Evolutionary conservation across 352 stramenopile genomes (phyloP), one percentile per base, ranked within the genome.

Genomic region (Globisporangium paroecandrum): DNA sequence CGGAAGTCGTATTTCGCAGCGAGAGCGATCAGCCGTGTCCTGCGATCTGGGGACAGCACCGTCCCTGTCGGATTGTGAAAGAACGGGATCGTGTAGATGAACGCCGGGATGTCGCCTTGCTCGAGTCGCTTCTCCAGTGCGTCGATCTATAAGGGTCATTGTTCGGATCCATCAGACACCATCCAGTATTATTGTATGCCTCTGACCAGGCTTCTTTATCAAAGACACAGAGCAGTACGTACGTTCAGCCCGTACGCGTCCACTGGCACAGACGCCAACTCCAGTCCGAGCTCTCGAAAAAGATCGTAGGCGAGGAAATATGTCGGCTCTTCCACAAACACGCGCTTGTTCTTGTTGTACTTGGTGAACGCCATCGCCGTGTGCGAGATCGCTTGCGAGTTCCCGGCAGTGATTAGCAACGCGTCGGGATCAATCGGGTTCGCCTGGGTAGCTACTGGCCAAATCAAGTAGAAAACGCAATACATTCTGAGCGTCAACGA

Each of bases 231-330:
- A 24, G 27, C n/a, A 43, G 6, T 13, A 72, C 82, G 20, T 70
- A 97, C 85, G 64, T 97, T 69, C 29, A 96, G 66, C 0, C 84
- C 85, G 36, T 92, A 58, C 38, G 77, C 72, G 32, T 92, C 91
- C 36, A 96, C 91, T 12, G 81, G 87, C 18, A 98, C 70, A 18
- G 78, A 75, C 54, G 86, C 76, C 34, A 98, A 62, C 27, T 90
- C 78, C 12, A 98, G 72, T 22, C 89, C 86, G 67, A 97, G 82
- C 62, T 96, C 93, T 36, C 79, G 79, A 59, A 98, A 98, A 77
- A 98, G 97, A 46, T 91, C 77, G 43, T 91, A 83, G 8, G 86
- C 92, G 13, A 98, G 73, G 65, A 98, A 98, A 73, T 98, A 98
- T 4, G 92, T 98, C 12, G 94, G 95, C 20, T 94, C 79, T 72